These are phyloP conservation scores for Penicillium sp. DNA, from an alignment of 2,329 filamentous ascomycete genomes.

Conservation along the genomic window DNA sequence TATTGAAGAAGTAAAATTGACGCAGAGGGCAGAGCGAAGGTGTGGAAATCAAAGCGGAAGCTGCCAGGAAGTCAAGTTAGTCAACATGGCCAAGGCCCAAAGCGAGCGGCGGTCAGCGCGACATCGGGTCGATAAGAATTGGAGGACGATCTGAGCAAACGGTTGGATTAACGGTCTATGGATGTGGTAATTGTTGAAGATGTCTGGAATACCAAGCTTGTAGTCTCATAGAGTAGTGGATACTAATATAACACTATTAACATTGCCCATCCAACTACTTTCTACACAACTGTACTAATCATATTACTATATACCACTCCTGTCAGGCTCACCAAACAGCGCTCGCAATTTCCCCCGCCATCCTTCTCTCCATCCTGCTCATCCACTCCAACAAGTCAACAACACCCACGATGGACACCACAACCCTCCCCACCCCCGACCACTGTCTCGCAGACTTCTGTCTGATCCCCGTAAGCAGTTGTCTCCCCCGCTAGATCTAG, in stretches of 20 bases:
- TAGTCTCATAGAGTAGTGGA: too few relatives aligned
- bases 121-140: too few relatives aligned
- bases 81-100: too few relatives aligned
- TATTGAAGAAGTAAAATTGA: not conserved
- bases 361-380: constrained; percentile 4
- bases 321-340: not conserved
- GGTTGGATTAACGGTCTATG: too few relatives aligned
- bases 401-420: constrained; percentile 21
- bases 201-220: too few relatives aligned
- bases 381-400: not conserved
- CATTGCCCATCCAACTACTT: too few relatives aligned
- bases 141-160: too few relatives aligned
- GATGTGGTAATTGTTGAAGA: too few relatives aligned
- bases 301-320: not conserved
- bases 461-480: constrained; percentile 69
- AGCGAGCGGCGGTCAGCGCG: too few relatives aligned
- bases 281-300: not conserved
- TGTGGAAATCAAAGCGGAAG: not conserved
- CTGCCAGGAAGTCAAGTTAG: not conserved
- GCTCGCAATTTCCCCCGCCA: not conserved
- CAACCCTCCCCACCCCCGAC: constrained; percentile 62
- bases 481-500: constrained; percentile 12
- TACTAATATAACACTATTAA: too few relatives aligned
- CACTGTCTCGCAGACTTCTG: constrained; percentile 89
- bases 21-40: not conserved